A percentile compares a stretch with the other conserved stretches of the same genome.
Conservation (phyloP, 176 grass and related monocot species). For the Areca catechu region DNA sequence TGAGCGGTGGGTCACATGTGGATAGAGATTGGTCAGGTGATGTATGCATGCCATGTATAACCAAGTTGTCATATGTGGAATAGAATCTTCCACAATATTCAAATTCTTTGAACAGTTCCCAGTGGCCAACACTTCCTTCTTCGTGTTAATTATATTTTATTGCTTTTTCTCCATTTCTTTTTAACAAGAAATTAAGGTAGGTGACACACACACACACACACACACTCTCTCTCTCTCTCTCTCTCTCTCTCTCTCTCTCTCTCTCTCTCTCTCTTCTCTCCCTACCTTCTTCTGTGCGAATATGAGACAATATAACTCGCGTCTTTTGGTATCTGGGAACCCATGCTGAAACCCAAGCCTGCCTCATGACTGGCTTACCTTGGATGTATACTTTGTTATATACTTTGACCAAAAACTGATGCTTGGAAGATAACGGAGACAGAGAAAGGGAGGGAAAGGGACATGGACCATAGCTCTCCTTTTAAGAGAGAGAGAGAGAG, state of each 20-base stretch:
- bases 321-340: constrained; percentile 27
- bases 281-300: too few relatives aligned
- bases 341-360: constrained; percentile 33
- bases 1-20: constrained; percentile 78
- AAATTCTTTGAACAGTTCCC: constrained; percentile 30
- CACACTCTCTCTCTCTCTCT: too few relatives aligned
- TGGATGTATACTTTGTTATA: constrained; percentile 16
- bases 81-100: constrained; percentile 90
- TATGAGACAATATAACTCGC: constrained; percentile 32
- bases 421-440: constrained; percentile 13
- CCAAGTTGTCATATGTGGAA: constrained; percentile 68
- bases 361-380: constrained; percentile 24
- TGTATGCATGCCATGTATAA: constrained; percentile 67
- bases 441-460: constrained; percentile 5
- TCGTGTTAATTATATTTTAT: constrained; percentile 2
- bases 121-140: background rate
- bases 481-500: too few relatives aligned
- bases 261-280: too few relatives aligned
- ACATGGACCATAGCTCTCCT: background rate
- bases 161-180: constrained; percentile 10
- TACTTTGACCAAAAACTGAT: constrained; percentile 22
- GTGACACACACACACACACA: too few relatives aligned
- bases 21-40: constrained; percentile 75
- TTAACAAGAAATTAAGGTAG: background rate
- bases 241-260: too few relatives aligned